Evolutionary conservation across 495 filamentous ascomycete genomes (phyloP), one percentile per base, ranked within the genome.

Genomic region (Penicillium coprophilum): DNA sequence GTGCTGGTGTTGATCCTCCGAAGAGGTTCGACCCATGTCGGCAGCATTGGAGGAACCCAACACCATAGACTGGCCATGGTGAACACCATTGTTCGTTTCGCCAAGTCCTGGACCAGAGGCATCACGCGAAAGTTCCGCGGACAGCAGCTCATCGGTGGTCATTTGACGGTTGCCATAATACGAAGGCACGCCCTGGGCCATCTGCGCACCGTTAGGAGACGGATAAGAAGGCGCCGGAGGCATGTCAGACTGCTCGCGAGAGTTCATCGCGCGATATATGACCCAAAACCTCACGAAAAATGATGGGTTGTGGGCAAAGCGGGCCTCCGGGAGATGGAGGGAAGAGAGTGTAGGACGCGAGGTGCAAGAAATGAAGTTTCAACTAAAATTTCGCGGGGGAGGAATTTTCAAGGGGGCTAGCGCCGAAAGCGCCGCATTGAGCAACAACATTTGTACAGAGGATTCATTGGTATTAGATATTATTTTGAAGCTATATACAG

Each of bases 151-250:
- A 57, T 79, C 76, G 56, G 74, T 65, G 27, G 76, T 78, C 60
- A 79, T 63, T 57, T 76, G 76, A 54, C 76, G 76, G 53, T 74
- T 75, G 43, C 67, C 61, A 65, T 77, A 78, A 57, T 79, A 79
- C 38, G 66, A 70, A 66, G 77, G 76, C 19, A 73, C 67, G 41
- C 74, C 74, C 60, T 79, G 76, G 36, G 71, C 67, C 66, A 77
- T 77, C 64, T 79, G 76, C 67, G 74, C 74, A 50, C 72, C 68
- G 57, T 79, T 77, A 47, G 76, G 74, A n/a, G 75, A 78, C 7
- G 76, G 74, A 47, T 79, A 79, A 21, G 76, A 79, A n/a, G 69
- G 67, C 28, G 68, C 67, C 66, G 74, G 70, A 72, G 74, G 73
- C 75, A 79, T 72, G 57, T 79, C 76, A 50, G 73, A 71, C 46